Percentiles rank a stretch among this genome's conserved stretches.
Conservation (phyloP, 495 filamentous ascomycete genomes). For the Copromyces sp. region DNA sequence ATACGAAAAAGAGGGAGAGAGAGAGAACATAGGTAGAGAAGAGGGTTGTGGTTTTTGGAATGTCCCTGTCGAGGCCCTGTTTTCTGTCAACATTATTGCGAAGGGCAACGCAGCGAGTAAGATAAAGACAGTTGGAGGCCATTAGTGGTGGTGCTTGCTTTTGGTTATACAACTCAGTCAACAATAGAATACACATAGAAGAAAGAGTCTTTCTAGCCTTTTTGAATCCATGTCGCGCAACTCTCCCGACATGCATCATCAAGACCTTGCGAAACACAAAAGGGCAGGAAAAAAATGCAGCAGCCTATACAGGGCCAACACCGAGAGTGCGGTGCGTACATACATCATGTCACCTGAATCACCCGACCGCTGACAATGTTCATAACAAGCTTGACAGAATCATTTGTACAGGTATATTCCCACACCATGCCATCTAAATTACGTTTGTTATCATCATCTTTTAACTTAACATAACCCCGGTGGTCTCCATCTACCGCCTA, state of each 20-base stretch:
- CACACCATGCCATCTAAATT: not conserved
- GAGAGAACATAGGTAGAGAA: not conserved
- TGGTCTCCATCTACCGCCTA: constrained; percentile 42
- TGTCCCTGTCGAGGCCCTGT: not conserved
- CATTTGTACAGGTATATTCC: not conserved
- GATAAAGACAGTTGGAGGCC: not conserved
- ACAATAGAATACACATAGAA: too few relatives aligned
- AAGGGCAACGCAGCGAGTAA: too few relatives aligned
- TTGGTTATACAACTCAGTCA: not conserved
- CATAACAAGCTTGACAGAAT: not conserved
- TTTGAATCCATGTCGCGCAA: too few relatives aligned
- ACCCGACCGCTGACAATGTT: not conserved
- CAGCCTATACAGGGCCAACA: not conserved
- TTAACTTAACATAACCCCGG: constrained; percentile 1
- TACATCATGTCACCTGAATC: not conserved
- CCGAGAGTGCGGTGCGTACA: not conserved
- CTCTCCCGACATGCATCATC: too few relatives aligned
- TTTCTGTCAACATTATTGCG: not conserved
- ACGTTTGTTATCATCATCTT: constrained; percentile 3
- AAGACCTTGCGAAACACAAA: not conserved
- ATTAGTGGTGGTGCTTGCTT: not conserved
- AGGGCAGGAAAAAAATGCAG: not conserved
- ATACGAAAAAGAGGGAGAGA: not conserved
- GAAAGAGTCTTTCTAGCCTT: too few relatives aligned
- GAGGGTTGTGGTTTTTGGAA: not conserved